phyloP scores from a whole-genome alignment of 2,329 filamentous ascomycete species.

The Cladophialophora bantiana region DNA sequence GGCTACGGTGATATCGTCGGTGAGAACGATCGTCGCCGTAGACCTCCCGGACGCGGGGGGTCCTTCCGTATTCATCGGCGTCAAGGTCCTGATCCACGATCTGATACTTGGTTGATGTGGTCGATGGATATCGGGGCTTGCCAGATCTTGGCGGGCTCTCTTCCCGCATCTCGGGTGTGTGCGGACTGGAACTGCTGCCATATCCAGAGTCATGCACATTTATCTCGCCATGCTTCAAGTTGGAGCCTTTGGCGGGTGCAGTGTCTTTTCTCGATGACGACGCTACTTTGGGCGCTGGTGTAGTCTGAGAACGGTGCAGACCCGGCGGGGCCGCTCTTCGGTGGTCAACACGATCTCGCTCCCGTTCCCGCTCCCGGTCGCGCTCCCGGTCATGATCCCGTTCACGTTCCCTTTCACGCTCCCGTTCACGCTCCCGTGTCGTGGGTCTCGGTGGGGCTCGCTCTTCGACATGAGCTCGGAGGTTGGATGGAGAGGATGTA shows the following conservation, averaged over 20 bases:
- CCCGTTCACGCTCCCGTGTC: constrained; percentile 21
- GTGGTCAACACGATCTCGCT: constrained; percentile 28
- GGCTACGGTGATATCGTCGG: constrained; percentile 31
- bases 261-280: constrained; percentile 39
- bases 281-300: constrained; percentile 43
- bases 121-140: constrained; percentile 28
- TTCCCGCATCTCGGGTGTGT: constrained; percentile 51
- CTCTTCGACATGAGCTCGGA: constrained; percentile 36
- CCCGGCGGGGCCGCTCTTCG: constrained; percentile 44
- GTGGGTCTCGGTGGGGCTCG: constrained; percentile 24
- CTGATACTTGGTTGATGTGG: constrained; percentile 36
- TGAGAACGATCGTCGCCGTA: constrained; percentile 23
- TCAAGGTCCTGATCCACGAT: constrained; percentile 33
- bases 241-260: constrained; percentile 46
- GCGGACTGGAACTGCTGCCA: constrained; percentile 49
- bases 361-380: constrained; percentile 25
- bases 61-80: constrained; percentile 28
- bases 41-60: constrained; percentile 27
- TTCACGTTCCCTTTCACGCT: constrained; percentile 25
- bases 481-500: constrained; percentile 44
- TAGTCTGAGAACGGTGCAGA: constrained; percentile 44
- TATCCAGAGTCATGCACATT: constrained; percentile 53
- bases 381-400: constrained; percentile 27
- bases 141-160: constrained; percentile 40
- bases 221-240: constrained; percentile 46